Conservation (phyloP, 1,139 yeast genomes). For the Taphrina populina region DNA sequence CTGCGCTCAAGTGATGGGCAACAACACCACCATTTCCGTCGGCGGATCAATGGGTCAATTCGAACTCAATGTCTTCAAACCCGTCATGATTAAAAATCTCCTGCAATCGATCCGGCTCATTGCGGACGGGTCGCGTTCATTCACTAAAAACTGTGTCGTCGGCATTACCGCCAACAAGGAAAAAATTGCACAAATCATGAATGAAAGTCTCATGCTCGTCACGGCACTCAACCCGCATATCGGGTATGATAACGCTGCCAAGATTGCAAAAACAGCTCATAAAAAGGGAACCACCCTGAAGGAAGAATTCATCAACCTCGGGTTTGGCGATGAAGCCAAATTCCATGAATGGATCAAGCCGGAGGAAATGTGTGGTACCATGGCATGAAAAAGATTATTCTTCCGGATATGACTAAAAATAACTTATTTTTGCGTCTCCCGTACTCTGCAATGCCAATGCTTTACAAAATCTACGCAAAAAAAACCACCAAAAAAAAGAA, state of each 20-base stretch:
- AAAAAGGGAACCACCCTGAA: slow-evolving; percentile 94
- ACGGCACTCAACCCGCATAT: slow-evolving; percentile 98
- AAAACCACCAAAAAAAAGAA: not conserved
- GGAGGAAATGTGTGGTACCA: slow-evolving; percentile 71
- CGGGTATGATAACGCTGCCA: slow-evolving; percentile 95
- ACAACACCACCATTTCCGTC: slow-evolving; percentile 89
- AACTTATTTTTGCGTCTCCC: no score
- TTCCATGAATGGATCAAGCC: slow-evolving; percentile 97
- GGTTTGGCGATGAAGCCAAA: slow-evolving; percentile 71
- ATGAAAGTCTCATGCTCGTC: slow-evolving; percentile 95
- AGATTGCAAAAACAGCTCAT: slow-evolving; percentile 98
- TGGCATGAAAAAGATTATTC: no score
- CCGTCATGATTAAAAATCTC: slow-evolving; percentile 87
- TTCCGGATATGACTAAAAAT: no score
- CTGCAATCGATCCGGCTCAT: slow-evolving; percentile 80
- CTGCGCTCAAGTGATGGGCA: slow-evolving; percentile 95
- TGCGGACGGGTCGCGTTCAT: slow-evolving; percentile 85
- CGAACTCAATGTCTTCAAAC: slow-evolving; percentile 96
- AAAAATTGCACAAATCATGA: slow-evolving; percentile 79
- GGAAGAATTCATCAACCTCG: slow-evolving; percentile 88
- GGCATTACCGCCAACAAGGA: slow-evolving; percentile 88
- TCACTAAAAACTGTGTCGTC: slow-evolving; percentile 90
- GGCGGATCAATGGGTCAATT: slow-evolving; percentile 99
- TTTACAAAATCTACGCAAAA: not conserved
- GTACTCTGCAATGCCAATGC: slow-evolving; percentile 3